These are phyloP conservation scores for Eudorina sp. DNA, from an alignment of 139 green algal genomes.

Conservation along the genomic window DNA sequence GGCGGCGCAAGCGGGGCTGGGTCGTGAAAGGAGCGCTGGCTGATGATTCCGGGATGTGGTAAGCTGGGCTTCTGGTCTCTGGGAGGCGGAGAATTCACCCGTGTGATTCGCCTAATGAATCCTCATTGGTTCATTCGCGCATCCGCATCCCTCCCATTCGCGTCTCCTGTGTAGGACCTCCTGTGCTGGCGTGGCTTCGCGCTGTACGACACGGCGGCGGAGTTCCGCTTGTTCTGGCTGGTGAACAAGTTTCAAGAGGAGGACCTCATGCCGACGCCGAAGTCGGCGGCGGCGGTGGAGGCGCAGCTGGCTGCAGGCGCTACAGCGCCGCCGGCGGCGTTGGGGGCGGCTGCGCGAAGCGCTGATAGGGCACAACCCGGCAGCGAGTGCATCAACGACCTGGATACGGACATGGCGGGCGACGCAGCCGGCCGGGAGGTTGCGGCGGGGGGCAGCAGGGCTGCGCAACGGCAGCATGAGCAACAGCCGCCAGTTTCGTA, in stretches of 20 bases:
- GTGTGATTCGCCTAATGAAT: no score
- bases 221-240: slow-evolving; percentile 84
- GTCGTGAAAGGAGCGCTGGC: no score
- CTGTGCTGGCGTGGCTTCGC: slow-evolving; percentile 90
- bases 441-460: neutral
- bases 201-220: slow-evolving; percentile 84
- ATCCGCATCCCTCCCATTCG: no score
- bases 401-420: slow-evolving; percentile 2
- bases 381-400: neutral
- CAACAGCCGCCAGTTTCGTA: neutral
- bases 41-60: no score
- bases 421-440: neutral
- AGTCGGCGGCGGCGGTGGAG: neutral
- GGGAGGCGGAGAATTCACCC: no score
- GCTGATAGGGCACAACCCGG: no score
- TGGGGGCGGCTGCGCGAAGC: neutral
- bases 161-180: slow-evolving; percentile 83
- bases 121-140: no score
- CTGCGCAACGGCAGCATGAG: neutral
- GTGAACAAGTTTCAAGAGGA: slow-evolving; percentile 47
- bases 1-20: no score
- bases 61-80: no score
- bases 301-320: no score
- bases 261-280: neutral
- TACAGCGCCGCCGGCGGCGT: neutral